These are phyloP conservation scores for Cercospora berteroae DNA, from an alignment of 2,329 filamentous ascomycete species.

Conservation along the genomic window DNA sequence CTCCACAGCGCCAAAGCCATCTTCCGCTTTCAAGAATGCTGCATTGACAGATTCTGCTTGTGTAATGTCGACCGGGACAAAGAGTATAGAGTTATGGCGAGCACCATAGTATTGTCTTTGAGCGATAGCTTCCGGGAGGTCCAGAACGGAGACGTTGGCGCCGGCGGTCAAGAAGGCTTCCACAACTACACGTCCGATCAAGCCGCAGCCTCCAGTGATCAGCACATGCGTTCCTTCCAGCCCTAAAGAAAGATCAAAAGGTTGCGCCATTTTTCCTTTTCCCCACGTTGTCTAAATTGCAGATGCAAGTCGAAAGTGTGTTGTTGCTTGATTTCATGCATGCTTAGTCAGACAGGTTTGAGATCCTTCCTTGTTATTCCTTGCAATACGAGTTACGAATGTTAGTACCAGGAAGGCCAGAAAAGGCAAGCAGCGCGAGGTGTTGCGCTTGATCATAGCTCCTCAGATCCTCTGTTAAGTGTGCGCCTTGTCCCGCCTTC, in stretches of 20 bases:
- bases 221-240: constrained; percentile 42
- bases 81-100: constrained; percentile 11
- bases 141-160: constrained; percentile 40
- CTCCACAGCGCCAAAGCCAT: constrained; percentile 39
- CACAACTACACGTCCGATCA: constrained; percentile 43
- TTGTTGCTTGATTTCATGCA: constrained; percentile 2
- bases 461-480: constrained; percentile 6
- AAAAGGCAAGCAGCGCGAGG: background rate
- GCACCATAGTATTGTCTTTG: constrained; percentile 4
- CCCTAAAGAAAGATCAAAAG: constrained; percentile 37
- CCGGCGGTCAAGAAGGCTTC: constrained; percentile 45
- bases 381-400: constrained; percentile 6
- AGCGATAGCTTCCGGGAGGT: constrained; percentile 19
- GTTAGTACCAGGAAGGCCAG: background rate
- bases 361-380: background rate
- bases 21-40: constrained; percentile 39
- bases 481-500: background rate
- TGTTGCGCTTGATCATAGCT: background rate
- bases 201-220: constrained; percentile 44
- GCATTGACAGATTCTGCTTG: constrained; percentile 36
- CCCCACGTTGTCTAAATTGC: background rate
- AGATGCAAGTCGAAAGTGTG: constrained; percentile 9
- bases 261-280: constrained; percentile 3
- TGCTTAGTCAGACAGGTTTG: constrained; percentile 7
- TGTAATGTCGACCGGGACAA: constrained; percentile 33